Evolutionary conservation across 495 filamentous ascomycete genomes (phyloP), one percentile per base, ranked within the genome.

Genomic region (Aspergillus cavernicola): DNA sequence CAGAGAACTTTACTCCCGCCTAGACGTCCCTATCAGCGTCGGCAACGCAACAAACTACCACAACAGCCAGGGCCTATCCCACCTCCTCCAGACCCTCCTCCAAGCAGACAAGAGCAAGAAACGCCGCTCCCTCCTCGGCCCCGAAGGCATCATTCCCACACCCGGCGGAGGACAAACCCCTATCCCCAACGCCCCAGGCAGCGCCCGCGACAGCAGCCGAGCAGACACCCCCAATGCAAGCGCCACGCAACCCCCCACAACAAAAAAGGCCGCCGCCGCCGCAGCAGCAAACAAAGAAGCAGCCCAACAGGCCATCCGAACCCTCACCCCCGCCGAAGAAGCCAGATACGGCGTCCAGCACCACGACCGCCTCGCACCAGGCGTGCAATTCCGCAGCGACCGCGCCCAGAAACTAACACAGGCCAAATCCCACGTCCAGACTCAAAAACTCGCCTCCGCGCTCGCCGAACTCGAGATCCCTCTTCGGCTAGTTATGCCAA

Each of bases 71-170:
- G 92, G 88, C 8, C 78, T 98, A 0, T 80, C 84, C 22, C 80
- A 84, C 44, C 80, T 98, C 11, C 80, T 96, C 40, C 85, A 90
- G 57, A 88, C 85, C 46, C 84, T 98, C 43, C 63, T 86, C 24
- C 82, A 80, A 52, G 81, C 83, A 32, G 90, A 97, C 69, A 92
- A 92, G 64, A 85, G 81, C 57, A 96, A 95, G 73, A 96, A 96
- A 63, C 80, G 86, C 42, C 81, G 81, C 52, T 79, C 77, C 15
- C 66, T 86, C 13, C 77, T 86, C 62, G 87, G 81, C 10, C 69
- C 78, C 16, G 85, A 86, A 39, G 76, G 68, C 13, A 70, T 60
- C 26, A 44, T 65, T 6, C 61, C 73, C 15, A 81, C 74, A 45
- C 79, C 84, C 18, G 65, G 75, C 32, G 66, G 69, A 48, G 66